phyloP scores from a whole-genome alignment of 495 filamentous ascomycete species.

The Zalerion maritima region DNA sequence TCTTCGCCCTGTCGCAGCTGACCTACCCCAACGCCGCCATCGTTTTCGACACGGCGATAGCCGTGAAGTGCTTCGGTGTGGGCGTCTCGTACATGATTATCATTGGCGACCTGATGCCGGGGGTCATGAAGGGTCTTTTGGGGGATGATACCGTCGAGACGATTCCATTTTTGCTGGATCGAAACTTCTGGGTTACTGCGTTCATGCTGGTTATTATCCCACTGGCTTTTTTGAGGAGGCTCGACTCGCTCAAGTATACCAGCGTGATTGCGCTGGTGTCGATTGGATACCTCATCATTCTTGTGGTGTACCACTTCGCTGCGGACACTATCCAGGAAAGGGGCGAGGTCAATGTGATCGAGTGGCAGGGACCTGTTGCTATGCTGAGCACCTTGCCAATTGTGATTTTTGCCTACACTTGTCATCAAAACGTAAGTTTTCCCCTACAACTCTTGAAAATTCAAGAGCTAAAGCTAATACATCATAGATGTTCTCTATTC shows the following conservation, averaged over 20 bases:
- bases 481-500: conserved; percentile 86
- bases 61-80: conserved; percentile 96
- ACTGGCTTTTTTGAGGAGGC: conserved; percentile 71
- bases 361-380: conserved; percentile 64
- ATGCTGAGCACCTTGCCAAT: conserved; percentile 80
- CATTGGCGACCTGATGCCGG: conserved; percentile 96
- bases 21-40: conserved; percentile 96
- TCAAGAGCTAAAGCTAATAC: conserved; percentile 4
- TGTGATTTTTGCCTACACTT: conserved; percentile 96
- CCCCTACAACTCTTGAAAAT: not conserved
- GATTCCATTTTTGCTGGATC: conserved; percentile 62
- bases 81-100: conserved; percentile 96
- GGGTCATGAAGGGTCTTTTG: conserved; percentile 65
- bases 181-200: conserved; percentile 95
- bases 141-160: conserved; percentile 39
- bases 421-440: conserved; percentile 77
- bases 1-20: conserved; percentile 87
- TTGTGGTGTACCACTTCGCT: conserved; percentile 81
- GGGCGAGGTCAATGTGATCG: conserved; percentile 55
- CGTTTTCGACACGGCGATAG: conserved; percentile 89
- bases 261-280: conserved; percentile 82
- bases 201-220: conserved; percentile 96
- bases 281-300: conserved; percentile 81
- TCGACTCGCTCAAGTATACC: conserved; percentile 96
- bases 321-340: conserved; percentile 62